phyloP scores from a whole-genome alignment of 148 eudicot species.

The Camellia lanceoleosa region DNA sequence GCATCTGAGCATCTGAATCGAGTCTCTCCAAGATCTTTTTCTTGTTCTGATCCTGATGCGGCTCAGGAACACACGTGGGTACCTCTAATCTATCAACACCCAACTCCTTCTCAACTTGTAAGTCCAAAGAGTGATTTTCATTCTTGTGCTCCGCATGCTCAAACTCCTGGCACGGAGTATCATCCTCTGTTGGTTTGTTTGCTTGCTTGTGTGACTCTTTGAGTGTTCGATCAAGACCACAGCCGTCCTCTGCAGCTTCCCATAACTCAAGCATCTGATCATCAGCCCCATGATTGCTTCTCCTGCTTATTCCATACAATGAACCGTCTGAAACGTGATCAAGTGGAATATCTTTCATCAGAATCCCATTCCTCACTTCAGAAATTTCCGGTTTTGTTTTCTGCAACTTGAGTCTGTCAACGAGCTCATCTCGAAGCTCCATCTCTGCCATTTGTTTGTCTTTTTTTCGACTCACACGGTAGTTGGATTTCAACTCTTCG shows the following conservation, averaged over 20 bases:
- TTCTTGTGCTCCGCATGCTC: slow-evolving; percentile 21
- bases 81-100: slow-evolving; percentile 63
- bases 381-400: slow-evolving; percentile 36
- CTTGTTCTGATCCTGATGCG: slow-evolving; percentile 33
- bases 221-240: slow-evolving; percentile 22
- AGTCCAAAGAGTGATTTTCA: slow-evolving; percentile 37
- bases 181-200: slow-evolving; percentile 27
- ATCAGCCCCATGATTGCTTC: slow-evolving; percentile 40
- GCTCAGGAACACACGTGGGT: slow-evolving; percentile 25
- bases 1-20: slow-evolving; percentile 59
- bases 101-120: slow-evolving; percentile 63
- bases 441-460: slow-evolving; percentile 22
- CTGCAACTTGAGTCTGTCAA: slow-evolving; percentile 27
- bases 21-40: slow-evolving; percentile 57
- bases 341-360: slow-evolving; percentile 87
- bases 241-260: slow-evolving; percentile 58
- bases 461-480: slow-evolving; percentile 23
- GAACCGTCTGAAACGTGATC: slow-evolving; percentile 66
- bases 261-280: slow-evolving; percentile 84
- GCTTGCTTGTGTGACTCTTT: slow-evolving; percentile 32
- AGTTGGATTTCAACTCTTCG: slow-evolving; percentile 37
- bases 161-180: slow-evolving; percentile 24
- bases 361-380: slow-evolving; percentile 40
- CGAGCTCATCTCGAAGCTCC: slow-evolving; percentile 12
- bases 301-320: slow-evolving; percentile 31